These are phyloP conservation scores for Starmerella floris DNA, from an alignment of 805 yeast species.

Conservation along the genomic window DNA sequence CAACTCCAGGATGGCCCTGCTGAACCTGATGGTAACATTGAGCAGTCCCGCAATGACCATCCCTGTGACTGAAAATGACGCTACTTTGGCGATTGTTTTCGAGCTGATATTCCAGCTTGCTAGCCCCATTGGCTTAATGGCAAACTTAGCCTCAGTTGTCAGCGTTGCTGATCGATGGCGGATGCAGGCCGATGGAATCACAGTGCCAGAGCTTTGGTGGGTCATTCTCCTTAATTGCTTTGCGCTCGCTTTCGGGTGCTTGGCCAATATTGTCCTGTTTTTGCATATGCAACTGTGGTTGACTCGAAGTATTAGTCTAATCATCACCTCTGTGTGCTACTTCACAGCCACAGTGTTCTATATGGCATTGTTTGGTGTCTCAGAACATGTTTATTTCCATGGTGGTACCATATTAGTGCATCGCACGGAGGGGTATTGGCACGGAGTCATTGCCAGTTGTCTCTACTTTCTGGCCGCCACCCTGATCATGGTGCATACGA, in stretches of 20 bases:
- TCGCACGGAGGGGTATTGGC: constrained; percentile 64
- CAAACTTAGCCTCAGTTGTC: constrained; percentile 16
- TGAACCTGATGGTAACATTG: not conserved
- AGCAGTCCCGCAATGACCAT: not conserved
- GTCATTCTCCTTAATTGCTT: constrained; percentile 46
- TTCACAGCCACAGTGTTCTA: constrained; percentile 43
- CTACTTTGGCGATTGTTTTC: not conserved
- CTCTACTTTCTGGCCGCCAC: constrained; percentile 47
- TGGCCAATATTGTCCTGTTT: constrained; percentile 56
- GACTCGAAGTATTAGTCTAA: constrained; percentile 41
- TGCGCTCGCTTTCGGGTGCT: constrained; percentile 49
- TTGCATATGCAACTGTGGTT: constrained; percentile 55
- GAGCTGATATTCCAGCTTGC: constrained; percentile 12
- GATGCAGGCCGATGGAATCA: not conserved
- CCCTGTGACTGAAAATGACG: not conserved
- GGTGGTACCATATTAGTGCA: constrained; percentile 17
- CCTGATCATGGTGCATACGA: constrained; percentile 42
- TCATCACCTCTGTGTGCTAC: constrained; percentile 37
- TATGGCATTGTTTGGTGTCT: constrained; percentile 35
- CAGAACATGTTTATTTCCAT: constrained; percentile 26
- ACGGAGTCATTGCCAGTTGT: constrained; percentile 50
- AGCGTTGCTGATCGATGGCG: constrained; percentile 20
- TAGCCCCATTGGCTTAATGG: constrained; percentile 19
- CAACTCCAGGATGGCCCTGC: not conserved
- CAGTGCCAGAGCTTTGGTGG: constrained; percentile 22